These are phyloP conservation scores for Hypoxylon sp. DNA, from an alignment of 2,329 filamentous ascomycete genomes.

Conservation along the genomic window DNA sequence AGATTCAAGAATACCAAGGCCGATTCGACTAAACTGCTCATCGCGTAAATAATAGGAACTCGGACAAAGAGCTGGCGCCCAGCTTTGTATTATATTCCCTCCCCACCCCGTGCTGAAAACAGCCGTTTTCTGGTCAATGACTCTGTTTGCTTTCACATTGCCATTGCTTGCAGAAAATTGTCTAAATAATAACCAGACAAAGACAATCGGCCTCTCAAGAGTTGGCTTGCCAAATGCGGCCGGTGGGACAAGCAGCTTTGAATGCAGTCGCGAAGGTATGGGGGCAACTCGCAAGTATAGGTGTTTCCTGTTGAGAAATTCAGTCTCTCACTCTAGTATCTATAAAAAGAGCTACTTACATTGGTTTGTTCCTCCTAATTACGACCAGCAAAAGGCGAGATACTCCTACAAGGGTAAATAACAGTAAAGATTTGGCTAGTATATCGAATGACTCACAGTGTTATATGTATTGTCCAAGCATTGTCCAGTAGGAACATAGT, in stretches of 20 bases:
- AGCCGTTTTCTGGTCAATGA: conserved; percentile 18
- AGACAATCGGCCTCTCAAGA: conserved; percentile 14
- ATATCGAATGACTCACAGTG: not conserved
- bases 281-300: conserved; percentile 7
- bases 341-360: conserved; percentile 15
- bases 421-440: not conserved
- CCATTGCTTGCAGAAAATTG: conserved; percentile 28
- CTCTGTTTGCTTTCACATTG: conserved; percentile 29
- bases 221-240: conserved; percentile 32
- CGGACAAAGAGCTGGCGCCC: conserved; percentile 34
- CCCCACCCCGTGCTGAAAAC: conserved; percentile 33
- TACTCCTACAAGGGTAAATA: not conserved
- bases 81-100: conserved; percentile 32
- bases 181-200: conserved; percentile 27
- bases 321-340: not conserved
- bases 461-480: not conserved
- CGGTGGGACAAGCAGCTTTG: conserved; percentile 19
- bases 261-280: conserved; percentile 22
- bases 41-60: conserved; percentile 37
- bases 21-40: conserved; percentile 1
- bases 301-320: not conserved
- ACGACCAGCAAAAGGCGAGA: not conserved
- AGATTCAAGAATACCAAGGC: not conserved
- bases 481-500: not conserved
- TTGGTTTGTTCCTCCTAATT: not conserved